phyloP scores from a whole-genome alignment of 148 eudicot species.

The Selenicereus undatus region DNA sequence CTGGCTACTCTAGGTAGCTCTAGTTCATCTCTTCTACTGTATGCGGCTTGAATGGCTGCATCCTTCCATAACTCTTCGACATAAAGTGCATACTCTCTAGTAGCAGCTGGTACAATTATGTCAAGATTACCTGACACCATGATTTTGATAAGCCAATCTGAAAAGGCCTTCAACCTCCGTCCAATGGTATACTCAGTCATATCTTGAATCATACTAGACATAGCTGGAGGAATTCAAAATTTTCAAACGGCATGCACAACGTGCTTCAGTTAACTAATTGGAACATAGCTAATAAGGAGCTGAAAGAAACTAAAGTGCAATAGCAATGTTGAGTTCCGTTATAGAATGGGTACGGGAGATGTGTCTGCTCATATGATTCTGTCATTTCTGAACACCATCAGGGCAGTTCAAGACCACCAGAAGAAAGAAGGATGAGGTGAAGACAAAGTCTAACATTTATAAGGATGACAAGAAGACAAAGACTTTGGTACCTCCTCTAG shows the following conservation, averaged over 20 bases:
- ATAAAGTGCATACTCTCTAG: constrained; percentile 66
- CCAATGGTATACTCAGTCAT: constrained; percentile 44
- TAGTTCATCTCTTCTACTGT: constrained; percentile 56
- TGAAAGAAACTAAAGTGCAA: too few relatives aligned
- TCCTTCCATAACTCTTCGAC: constrained; percentile 82
- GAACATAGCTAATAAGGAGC: too few relatives aligned
- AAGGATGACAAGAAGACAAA: too few relatives aligned
- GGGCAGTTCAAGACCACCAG: too few relatives aligned
- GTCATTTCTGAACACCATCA: too few relatives aligned
- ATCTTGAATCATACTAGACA: constrained; percentile 17
- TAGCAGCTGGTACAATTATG: constrained; percentile 56
- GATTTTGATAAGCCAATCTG: constrained; percentile 67
- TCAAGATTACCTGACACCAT: constrained; percentile 71
- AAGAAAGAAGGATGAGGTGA: too few relatives aligned
- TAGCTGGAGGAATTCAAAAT: constrained; percentile 29
- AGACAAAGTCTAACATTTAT: too few relatives aligned
- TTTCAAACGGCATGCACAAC: neutral
- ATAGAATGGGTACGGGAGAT: too few relatives aligned
- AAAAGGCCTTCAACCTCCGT: constrained; percentile 52
- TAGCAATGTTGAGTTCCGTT: too few relatives aligned
- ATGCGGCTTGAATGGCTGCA: constrained; percentile 68
- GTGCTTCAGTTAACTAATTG: neutral
- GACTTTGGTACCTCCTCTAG: too few relatives aligned
- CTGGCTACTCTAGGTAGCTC: constrained; percentile 58
- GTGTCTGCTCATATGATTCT: too few relatives aligned